These are phyloP conservation scores for Pilatotrama ljubarskyi DNA, from an alignment of 768 basidiomycete species.

Conservation along the genomic window DNA sequence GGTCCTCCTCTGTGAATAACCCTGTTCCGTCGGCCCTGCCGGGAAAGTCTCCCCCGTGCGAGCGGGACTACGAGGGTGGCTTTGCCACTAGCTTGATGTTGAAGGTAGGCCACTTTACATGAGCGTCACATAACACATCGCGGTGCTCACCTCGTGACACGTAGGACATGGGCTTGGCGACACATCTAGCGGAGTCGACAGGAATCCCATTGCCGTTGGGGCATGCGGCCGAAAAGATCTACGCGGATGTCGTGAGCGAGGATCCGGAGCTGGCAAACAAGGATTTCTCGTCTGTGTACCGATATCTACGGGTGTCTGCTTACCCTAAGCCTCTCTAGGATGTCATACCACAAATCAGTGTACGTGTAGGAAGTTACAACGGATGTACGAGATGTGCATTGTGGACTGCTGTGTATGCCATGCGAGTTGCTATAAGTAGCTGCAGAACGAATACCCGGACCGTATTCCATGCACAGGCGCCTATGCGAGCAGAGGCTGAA, in stretches of 20 bases:
- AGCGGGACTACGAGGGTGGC: conserved; percentile 81
- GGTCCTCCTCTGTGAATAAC: conserved; percentile 86
- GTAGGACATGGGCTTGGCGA: conserved; percentile 86
- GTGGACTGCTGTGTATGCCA: not conserved
- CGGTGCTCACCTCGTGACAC: conserved; percentile 6
- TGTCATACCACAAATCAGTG: not conserved
- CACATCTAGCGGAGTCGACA: conserved; percentile 52
- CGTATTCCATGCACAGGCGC: conserved; percentile 2
- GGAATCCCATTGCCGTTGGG: conserved; percentile 64
- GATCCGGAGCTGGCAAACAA: conserved; percentile 62
- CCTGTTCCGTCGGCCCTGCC: conserved; percentile 77
- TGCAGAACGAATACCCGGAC: not conserved
- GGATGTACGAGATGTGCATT: not conserved
- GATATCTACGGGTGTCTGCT: conserved; percentile 47
- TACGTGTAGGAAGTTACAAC: not conserved
- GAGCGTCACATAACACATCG: not conserved
- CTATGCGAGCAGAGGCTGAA: conserved; percentile 1
- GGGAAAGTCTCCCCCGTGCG: conserved; percentile 76
- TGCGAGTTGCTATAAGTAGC: not conserved
- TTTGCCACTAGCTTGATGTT: conserved; percentile 84
- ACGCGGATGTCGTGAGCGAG: conserved; percentile 51
- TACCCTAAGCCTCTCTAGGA: conserved; percentile 15
- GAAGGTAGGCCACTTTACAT: conserved; percentile 50
- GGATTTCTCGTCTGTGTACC: conserved; percentile 84
- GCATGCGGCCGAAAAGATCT: conserved; percentile 61